A percentile compares a stretch with the other conserved stretches of the same genome.
These are phyloP conservation scores for Podochytrium sp. DNA, from an alignment of 192 early-diverging fungal species.

Conservation along the genomic window DNA sequence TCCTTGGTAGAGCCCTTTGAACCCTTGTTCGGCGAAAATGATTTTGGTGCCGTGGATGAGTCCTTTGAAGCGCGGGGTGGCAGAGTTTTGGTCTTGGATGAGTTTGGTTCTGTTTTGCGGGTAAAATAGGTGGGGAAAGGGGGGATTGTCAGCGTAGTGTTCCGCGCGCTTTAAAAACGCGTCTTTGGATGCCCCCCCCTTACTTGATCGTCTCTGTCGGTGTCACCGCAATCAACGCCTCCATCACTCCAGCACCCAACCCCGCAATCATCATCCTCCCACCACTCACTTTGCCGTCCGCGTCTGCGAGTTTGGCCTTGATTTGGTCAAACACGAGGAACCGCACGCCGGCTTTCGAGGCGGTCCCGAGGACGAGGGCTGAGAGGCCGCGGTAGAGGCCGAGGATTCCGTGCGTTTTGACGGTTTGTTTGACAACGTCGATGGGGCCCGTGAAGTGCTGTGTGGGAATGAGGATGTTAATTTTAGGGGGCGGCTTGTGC, in stretches of 20 bases:
- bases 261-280: constrained; percentile 59
- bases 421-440: constrained; percentile 75
- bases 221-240: constrained; percentile 88
- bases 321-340: constrained; percentile 92
- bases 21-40: constrained; percentile 73
- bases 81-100: constrained; percentile 85
- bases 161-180: neutral
- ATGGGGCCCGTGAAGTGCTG: constrained; percentile 76
- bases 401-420: constrained; percentile 70
- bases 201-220: constrained; percentile 92
- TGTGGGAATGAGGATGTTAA: no score
- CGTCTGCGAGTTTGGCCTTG: constrained; percentile 70
- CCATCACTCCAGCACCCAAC: constrained; percentile 38
- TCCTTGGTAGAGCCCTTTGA: constrained; percentile 87
- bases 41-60: constrained; percentile 72
- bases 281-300: constrained; percentile 68
- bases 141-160: no score
- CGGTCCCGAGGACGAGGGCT: constrained; percentile 89
- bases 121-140: no score
- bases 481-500: no score
- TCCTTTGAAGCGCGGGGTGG: constrained; percentile 77
- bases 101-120: constrained; percentile 92
- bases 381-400: constrained; percentile 88
- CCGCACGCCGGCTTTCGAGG: constrained; percentile 89
- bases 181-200: no score